Base-by-base conservation (phyloP, 495 filamentous ascomycete species). In the Tetracladium marchalianum region DNA sequence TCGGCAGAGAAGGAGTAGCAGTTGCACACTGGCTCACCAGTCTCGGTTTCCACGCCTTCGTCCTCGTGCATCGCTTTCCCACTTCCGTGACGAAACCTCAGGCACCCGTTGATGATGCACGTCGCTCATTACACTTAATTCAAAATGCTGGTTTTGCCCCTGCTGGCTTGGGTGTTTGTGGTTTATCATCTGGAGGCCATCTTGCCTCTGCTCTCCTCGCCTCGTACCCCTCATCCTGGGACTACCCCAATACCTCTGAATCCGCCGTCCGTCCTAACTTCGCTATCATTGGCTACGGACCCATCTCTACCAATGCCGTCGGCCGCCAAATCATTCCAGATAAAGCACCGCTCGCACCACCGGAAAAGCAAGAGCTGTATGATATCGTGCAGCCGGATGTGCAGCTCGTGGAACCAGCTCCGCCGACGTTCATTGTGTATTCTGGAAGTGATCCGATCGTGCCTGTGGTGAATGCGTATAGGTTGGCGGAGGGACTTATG, bases 251-350 rank as follows among this genome's bases (percentile, higher is more conserved):
- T n/a, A 8, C 51, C 24, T 0, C 35, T 7, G 27, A 11, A 10
- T 11, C 35, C 11, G 35, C 47, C 24, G 46, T 42, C 3, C 34
- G 43, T 15, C 41, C 35, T 2, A 13, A 11, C 0, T 54, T 54
- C 36, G 51, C 47, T 5, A 46, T 54, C 22, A 50, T 54, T 24
- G 47, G 51, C 16, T 54, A 54, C 31, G 47, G 47, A 1, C 51
- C 47, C 2, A 54, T 54, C 22, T 54, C 51, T n/a, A 50, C 51
- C 24, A 54, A 54, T n/a, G 51, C 51, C 13, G 40, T 18, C 11
- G 51, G 51, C 19, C 51, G 51, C 12, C 50, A 40, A 8, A 49
- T 54, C 13, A 31, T 54, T 6, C 17, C 40, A 4, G 32, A 54
- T 22, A 54, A 50, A 16, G 17, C 46, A 37, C 37, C 51, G 11